Evolutionary conservation across 2,329 filamentous ascomycete species (phyloP).

Genomic region (Fusarium agapanthi): DNA sequence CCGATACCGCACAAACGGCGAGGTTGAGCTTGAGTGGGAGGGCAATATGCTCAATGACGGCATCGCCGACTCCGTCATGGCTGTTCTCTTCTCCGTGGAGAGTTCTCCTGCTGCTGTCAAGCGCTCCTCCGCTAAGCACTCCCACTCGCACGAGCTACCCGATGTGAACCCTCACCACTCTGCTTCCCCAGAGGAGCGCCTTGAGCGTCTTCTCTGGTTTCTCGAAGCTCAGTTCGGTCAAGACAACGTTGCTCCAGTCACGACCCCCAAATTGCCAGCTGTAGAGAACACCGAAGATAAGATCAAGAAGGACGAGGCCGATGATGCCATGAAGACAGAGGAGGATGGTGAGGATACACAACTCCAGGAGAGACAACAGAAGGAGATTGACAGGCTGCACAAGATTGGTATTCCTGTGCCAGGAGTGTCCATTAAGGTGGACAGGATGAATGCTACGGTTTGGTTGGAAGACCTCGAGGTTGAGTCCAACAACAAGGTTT

Average conservation of each 20-base stretch:
- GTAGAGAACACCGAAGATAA: constrained; percentile 48
- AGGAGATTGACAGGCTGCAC: constrained; percentile 81
- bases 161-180: constrained; percentile 76
- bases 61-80: constrained; percentile 96
- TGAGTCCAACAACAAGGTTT: constrained; percentile 80
- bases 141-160: constrained; percentile 54
- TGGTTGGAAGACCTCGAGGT: constrained; percentile 94
- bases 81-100: constrained; percentile 89
- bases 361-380: constrained; percentile 65
- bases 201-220: constrained; percentile 91
- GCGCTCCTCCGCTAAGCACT: constrained; percentile 57
- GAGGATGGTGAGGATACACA: constrained; percentile 54
- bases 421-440: constrained; percentile 84
- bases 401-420: constrained; percentile 89
- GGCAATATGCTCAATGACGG: constrained; percentile 97
- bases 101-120: constrained; percentile 95
- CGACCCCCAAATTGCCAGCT: constrained; percentile 64
- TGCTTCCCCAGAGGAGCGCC: constrained; percentile 76
- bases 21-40: constrained; percentile 95
- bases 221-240: constrained; percentile 95
- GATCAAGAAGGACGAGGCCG: constrained; percentile 48
- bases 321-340: constrained; percentile 47
- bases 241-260: constrained; percentile 82
- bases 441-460: constrained; percentile 86
- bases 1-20: constrained; percentile 77